These are phyloP conservation scores for Serendipita sp. DNA, from an alignment of 768 basidiomycete species.

Conservation along the genomic window DNA sequence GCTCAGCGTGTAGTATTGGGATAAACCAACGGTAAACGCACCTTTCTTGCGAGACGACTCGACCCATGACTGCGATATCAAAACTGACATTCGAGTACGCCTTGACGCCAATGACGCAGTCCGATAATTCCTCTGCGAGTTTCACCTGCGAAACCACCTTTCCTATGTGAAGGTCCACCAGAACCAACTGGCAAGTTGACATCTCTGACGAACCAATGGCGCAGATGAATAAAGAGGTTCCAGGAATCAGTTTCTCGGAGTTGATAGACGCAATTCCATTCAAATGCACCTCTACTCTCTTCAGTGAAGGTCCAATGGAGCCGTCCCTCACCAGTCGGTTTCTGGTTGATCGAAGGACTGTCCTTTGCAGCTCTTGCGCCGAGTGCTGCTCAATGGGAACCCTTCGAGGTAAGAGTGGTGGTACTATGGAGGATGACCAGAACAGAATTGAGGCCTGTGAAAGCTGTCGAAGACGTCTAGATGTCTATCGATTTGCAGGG, in stretches of 20 bases:
- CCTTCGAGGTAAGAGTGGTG: neutral
- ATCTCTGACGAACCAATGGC: neutral
- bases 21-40: too few species aligned
- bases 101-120: neutral
- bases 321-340: neutral
- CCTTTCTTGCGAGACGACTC: too few species aligned
- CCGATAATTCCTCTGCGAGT: neutral
- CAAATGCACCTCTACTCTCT: neutral
- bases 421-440: neutral
- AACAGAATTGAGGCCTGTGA: neutral
- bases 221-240: neutral
- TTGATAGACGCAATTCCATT: neutral
- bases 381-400: neutral
- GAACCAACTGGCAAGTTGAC: neutral
- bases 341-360: too few species aligned
- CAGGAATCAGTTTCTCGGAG: neutral
- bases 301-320: too few species aligned
- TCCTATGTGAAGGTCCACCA: neutral
- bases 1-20: too few species aligned
- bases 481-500: neutral
- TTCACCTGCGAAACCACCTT: neutral
- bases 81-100: too few species aligned
- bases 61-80: too few species aligned
- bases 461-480: neutral
- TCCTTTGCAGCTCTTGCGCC: neutral